Base-by-base conservation (phyloP, 805 yeast species). In the Saccharomyces eubayanus region DNA sequence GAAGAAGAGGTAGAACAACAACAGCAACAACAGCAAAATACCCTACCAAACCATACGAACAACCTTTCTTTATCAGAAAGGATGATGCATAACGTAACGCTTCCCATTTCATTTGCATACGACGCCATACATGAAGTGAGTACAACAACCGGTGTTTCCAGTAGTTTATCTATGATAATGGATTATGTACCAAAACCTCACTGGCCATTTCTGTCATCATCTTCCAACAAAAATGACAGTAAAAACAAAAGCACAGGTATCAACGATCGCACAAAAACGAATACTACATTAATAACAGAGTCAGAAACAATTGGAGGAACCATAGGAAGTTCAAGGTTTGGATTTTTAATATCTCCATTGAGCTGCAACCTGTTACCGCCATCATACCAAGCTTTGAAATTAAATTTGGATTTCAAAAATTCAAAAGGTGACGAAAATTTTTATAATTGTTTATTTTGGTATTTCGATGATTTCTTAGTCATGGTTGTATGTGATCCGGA, bases 101-200 rank as follows among this genome's bases (percentile, higher is more conserved):
- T 68, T 20, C 72, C 72, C 3, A 55, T 69, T 21, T 53, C 67
- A 0, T 64, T 69, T 52, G 68, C 72, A 29, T 65, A 64, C 43
- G 72, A 69, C 53, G 65, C 70, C 2, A 61, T 68, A n/a, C 70
- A 67, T 47, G 72, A 69, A 49, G 65, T 69, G 20, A 69, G 72
- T 11, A 50, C 55, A 2, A 67, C 70, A 41, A 63, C 71, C 0
- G 72, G 72, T 1, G 61, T 69, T 4, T 59, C 70, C 3, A 59
- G 54, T 31, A 68, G 70, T 53, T 56, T 68, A 47, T 66, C 70
- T 0, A 51, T 64, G 27, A 53, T 68, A 11, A 61, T 62, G 47
- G 61, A 60, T 48, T 66, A 65, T 53, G 55, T 68, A 6, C 71
- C 72, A 2, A 56, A 43, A 20, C 43, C 43, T 11, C 43, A 36